Base-by-base conservation (phyloP, 139 green algal genomes). In the Mesostigma viride region DNA sequence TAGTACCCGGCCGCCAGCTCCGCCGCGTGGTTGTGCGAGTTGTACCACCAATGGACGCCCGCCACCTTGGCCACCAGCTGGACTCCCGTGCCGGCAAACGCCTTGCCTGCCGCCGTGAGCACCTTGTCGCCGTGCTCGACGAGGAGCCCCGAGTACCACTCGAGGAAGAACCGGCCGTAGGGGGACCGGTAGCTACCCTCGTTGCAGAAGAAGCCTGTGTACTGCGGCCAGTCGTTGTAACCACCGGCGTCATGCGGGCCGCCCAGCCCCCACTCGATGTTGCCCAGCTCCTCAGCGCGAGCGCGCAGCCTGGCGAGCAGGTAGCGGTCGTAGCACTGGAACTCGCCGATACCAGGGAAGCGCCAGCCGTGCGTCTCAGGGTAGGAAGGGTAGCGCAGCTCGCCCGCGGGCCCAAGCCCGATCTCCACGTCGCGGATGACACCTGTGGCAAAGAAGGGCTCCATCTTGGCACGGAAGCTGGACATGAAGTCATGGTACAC, bases 41-140 rank as follows among this genome's bases (percentile, higher is more conserved):
- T 96, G 82, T 93, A 97, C 90, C 92, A 97, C 92, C 92, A 99
- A 81, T 99, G 92, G 75, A 99, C 91, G 35, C 92, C 92, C 0
- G 92, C 89, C 24, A 73, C 67, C 67, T 73, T 73, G 44, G 31
- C 53, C 5, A 46, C 67, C 24, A 73, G 72, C 26, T 22, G 26
- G 14, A n/a, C n/a, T n/a, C n/a, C n/a, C n/a, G 64, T 73, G 22
- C 65, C 64, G 11, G 40, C 35, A 31, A 77, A 77, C 14, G 64
- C 32, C 20, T 35, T 31, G 22, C 36, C 34, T 8, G 70, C 88
- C 1, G 75, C 78, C 0, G 67, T 72, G 24, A 98, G 84, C 34
- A 98, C 69, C 1, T 81, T 69, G 64, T 96, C 81, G 3, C 83
- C 91, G 66, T 98, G 92, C 59, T 76, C 28, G 26, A 94, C 67